phyloP scores from a whole-genome alignment of 768 basidiomycete genomes.

The Suillus discolor region DNA sequence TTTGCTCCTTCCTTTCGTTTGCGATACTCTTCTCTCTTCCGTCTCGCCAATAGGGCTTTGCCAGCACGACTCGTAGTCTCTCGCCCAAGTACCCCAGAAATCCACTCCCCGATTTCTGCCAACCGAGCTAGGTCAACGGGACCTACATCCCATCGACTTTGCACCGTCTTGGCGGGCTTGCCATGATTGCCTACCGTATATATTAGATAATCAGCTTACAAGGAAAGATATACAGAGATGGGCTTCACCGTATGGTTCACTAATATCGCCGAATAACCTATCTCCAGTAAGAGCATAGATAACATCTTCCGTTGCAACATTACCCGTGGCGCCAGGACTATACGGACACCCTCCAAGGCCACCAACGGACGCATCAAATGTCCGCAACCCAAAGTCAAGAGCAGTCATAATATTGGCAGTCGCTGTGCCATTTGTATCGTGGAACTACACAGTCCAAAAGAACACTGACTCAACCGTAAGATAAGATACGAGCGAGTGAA shows the following conservation, averaged over 20 bases:
- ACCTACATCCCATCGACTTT: slow-evolving; percentile 32
- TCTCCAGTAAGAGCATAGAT: slow-evolving; percentile 76
- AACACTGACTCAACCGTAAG: not conserved
- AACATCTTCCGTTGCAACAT: slow-evolving; percentile 92
- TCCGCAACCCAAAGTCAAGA: slow-evolving; percentile 72
- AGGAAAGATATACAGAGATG: not conserved
- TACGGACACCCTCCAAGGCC: slow-evolving; percentile 96
- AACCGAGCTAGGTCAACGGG: slow-evolving; percentile 65
- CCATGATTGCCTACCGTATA: not conserved
- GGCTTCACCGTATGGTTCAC: slow-evolving; percentile 25
- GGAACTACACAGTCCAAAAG: slow-evolving; percentile 54
- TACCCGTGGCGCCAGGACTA: slow-evolving; percentile 94
- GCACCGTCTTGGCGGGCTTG: not conserved
- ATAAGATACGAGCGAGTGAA: slow-evolving; percentile 35
- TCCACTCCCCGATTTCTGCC: slow-evolving; percentile 82
- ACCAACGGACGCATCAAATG: slow-evolving; percentile 82
- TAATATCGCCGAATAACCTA: slow-evolving; percentile 55
- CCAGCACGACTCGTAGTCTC: slow-evolving; percentile 79
- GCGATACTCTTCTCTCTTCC: slow-evolving; percentile 33
- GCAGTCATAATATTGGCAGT: slow-evolving; percentile 76
- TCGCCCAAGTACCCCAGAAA: slow-evolving; percentile 65
- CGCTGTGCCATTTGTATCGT: slow-evolving; percentile 88
- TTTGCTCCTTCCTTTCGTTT: slow-evolving; percentile 4
- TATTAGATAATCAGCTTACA: not conserved
- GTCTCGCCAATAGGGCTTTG: slow-evolving; percentile 63